Evolutionary conservation across 306 rosid species (phyloP), one percentile per base, ranked within the genome.

Genomic region (Fagus crenata): DNA sequence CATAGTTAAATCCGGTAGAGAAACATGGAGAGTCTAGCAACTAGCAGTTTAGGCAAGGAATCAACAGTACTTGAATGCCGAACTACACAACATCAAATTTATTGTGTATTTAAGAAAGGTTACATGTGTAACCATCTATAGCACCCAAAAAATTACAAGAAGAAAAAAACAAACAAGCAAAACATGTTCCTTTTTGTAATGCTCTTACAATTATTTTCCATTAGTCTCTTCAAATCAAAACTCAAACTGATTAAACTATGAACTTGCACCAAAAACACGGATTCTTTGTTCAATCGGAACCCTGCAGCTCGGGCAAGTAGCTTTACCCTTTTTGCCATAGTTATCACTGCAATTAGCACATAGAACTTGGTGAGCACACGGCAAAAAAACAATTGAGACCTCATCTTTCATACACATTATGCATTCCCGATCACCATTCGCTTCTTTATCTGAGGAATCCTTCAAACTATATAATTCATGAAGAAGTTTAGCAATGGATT

Each of bases 241-340:
- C 64, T 81, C 51, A 70, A 54, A 53, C 32, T 17, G 22, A 22
- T 53, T 41, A 22, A 77, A 56, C 84, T 92, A 95, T 0, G 93
- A 92, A 79, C 97, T 92, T 77, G 99, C 99, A 58, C 99, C 99
- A 35, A 88, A 95, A 63, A 95, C 99, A 12, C 89, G 93, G 84
- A 95, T 87, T 81, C 91, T 89, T 81, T 92, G 93, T 77, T 95
- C 96, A 75, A 95, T 85, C 15, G 86, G 92, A 74, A 86, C 91
- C 74, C 87, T 86, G 83, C 99, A 95, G 82, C 92, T 86, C 4
- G 97, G 99, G 67, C 99, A 95, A 64, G 89, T 72, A 71, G 88
- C 91, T 81, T 82, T 90, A 11, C 91, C 91, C 76, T 85, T 90
- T 71, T 82, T 84, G 59, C 89, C 96, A 84, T 87, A 92, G 81